These are phyloP conservation scores for Zasmidium cellare DNA, from an alignment of 2,329 filamentous ascomycete species.

Conservation along the genomic window DNA sequence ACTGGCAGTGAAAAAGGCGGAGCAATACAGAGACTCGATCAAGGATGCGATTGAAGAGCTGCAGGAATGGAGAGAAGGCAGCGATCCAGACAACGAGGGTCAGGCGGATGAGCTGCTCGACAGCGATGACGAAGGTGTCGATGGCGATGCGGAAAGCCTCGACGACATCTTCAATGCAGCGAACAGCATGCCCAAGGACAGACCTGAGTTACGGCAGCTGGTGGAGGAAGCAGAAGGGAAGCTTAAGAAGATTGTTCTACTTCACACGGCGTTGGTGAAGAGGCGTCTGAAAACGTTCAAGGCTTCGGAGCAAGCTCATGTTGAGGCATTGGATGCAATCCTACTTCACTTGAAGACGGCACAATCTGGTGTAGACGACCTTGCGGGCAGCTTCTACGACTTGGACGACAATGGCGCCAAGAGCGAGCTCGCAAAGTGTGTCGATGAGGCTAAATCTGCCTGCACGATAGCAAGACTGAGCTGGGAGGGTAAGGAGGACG, in stretches of 20 bases:
- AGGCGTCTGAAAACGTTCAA: conserved; percentile 58
- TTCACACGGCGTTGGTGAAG: conserved; percentile 71
- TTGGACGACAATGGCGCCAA: conserved; percentile 62
- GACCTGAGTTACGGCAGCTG: conserved; percentile 66
- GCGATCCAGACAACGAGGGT: conserved; percentile 48
- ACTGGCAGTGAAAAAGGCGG: conserved; percentile 68
- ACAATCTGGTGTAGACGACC: conserved; percentile 68
- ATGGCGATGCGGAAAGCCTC: conserved; percentile 52
- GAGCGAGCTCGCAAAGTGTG: conserved; percentile 58
- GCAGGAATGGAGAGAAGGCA: conserved; percentile 77
- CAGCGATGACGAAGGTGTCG: conserved; percentile 40
- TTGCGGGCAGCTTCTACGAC: conserved; percentile 73
- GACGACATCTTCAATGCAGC: conserved; percentile 68
- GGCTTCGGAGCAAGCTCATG: conserved; percentile 14
- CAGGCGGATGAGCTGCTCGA: conserved; percentile 37
- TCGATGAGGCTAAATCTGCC: conserved; percentile 58
- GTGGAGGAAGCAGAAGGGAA: conserved; percentile 65
- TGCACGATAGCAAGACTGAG: conserved; percentile 57
- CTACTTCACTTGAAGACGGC: conserved; percentile 59
- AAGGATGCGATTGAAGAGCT: conserved; percentile 83
- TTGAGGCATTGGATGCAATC: conserved; percentile 53
- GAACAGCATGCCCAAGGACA: conserved; percentile 62
- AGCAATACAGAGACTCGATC: conserved; percentile 72
- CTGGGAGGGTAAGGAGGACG: conserved; percentile 69
- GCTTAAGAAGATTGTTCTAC: conserved; percentile 65